These are phyloP conservation scores for Phaeoacremonium minimum DNA, from an alignment of 2,329 filamentous ascomycete genomes.

Conservation along the genomic window DNA sequence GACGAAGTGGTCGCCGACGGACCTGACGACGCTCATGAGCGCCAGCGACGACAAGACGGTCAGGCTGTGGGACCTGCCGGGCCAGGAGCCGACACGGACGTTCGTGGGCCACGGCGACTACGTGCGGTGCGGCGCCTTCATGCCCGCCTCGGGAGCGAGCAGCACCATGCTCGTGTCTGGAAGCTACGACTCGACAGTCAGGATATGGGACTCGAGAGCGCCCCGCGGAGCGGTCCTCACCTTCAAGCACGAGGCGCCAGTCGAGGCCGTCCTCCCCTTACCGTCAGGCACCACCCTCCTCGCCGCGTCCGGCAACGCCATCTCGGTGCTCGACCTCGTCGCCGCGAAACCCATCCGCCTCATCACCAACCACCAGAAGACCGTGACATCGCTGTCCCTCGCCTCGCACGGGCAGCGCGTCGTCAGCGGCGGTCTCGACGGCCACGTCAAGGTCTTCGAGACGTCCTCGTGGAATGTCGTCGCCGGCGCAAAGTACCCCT, in stretches of 20 bases:
- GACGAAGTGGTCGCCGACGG: conserved; percentile 85
- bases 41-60: conserved; percentile 92
- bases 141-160: conserved; percentile 63
- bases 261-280: conserved; percentile 86
- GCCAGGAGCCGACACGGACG: conserved; percentile 67
- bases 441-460: conserved; percentile 96
- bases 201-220: conserved; percentile 85
- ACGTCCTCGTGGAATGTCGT: conserved; percentile 94
- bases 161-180: conserved; percentile 78
- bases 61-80: conserved; percentile 87
- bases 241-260: conserved; percentile 87
- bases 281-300: conserved; percentile 82
- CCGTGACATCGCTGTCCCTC: conserved; percentile 80
- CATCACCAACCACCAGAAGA: conserved; percentile 95
- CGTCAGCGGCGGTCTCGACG: conserved; percentile 85
- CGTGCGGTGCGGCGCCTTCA: conserved; percentile 80
- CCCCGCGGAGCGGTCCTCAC: conserved; percentile 72
- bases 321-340: conserved; percentile 88
- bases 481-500: conserved; percentile 88
- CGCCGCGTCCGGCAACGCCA: conserved; percentile 77
- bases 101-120: conserved; percentile 91
- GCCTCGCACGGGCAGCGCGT: conserved; percentile 78
- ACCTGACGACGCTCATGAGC: conserved; percentile 82
- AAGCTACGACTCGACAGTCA: conserved; percentile 90
- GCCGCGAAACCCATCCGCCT: conserved; percentile 83